Percentiles rank a stretch among this genome's conserved stretches.
These are phyloP conservation scores for Pezicula radicicola DNA, from an alignment of 2,329 filamentous ascomycete species.

Conservation along the genomic window DNA sequence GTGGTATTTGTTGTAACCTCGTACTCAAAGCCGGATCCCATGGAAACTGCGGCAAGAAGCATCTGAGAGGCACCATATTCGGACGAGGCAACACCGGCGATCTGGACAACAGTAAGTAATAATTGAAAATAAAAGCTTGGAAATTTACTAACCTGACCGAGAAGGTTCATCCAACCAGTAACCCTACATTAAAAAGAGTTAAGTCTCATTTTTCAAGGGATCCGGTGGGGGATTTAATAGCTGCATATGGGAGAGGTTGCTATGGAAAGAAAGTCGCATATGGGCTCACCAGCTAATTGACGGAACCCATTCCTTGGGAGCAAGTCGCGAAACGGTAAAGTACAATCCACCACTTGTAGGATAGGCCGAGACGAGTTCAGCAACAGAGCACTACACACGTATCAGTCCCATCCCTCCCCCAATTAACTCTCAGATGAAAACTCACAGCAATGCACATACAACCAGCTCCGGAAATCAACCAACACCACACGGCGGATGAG, in stretches of 20 bases:
- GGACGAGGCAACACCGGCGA: conserved; percentile 48
- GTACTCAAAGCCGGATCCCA: conserved; percentile 44
- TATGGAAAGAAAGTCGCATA: not conserved
- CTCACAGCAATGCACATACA: conserved; percentile 50
- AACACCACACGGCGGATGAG: conserved; percentile 54
- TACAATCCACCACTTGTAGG: conserved; percentile 52
- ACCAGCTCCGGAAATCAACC: conserved; percentile 53
- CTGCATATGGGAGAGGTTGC: not conserved
- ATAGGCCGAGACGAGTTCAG: conserved; percentile 55
- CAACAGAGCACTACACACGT: conserved; percentile 39
- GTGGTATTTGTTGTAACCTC: conserved; percentile 42
- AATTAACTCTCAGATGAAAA: not conserved
- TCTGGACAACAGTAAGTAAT: conserved; percentile 1
- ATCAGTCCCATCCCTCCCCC: not conserved
- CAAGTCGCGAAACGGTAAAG: conserved; percentile 53
- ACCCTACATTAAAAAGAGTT: conserved; percentile 8
- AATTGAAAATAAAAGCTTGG: not conserved
- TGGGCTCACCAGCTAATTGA: conserved; percentile 41
- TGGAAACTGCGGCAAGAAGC: conserved; percentile 52
- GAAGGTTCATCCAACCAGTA: conserved; percentile 46
- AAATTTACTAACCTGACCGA: conserved; percentile 43
- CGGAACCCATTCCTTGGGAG: conserved; percentile 43
- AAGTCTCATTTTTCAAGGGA: not conserved
- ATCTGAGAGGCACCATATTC: conserved; percentile 56
- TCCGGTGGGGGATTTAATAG: not conserved